These are phyloP conservation scores for Flaveria sonorensis DNA, from an alignment of 129 eudicot species.

Conservation along the genomic window DNA sequence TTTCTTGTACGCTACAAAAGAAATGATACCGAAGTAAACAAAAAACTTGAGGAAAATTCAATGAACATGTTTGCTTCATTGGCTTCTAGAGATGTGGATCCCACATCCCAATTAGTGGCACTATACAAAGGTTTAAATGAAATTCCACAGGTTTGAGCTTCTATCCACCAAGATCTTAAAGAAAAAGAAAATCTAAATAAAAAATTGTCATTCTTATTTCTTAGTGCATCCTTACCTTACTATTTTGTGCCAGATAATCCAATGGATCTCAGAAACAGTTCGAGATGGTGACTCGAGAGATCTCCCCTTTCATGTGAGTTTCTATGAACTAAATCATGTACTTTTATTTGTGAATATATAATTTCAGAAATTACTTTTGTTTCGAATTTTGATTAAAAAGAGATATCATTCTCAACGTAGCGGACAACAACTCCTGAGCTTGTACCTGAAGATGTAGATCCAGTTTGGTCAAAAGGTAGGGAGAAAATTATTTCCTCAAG, in stretches of 20 bases:
- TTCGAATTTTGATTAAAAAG: constrained; percentile 8
- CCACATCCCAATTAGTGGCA: constrained; percentile 88
- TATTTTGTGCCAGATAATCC: constrained; percentile 57
- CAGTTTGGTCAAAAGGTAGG: constrained; percentile 62
- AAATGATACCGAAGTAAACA: constrained; percentile 45
- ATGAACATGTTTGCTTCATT: constrained; percentile 45
- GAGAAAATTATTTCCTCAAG: constrained; percentile 56
- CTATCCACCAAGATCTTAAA: constrained; percentile 9
- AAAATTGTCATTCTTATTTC: not conserved
- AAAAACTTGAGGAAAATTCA: constrained; percentile 39
- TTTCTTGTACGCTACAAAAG: constrained; percentile 78
- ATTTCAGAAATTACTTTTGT: not conserved
- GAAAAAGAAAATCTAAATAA: not conserved
- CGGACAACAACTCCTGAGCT: constrained; percentile 78
- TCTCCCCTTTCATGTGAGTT: constrained; percentile 84
- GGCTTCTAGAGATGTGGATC: constrained; percentile 60
- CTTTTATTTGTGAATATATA: not conserved
- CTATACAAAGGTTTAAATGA: constrained; percentile 80
- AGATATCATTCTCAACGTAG: constrained; percentile 40
- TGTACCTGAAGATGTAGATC: constrained; percentile 75
- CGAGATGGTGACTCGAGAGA: constrained; percentile 80
- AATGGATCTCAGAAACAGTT: constrained; percentile 76
- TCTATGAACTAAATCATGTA: constrained; percentile 1
- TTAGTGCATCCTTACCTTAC: not conserved
- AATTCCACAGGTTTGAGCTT: constrained; percentile 60